Evolutionary conservation across 2,329 filamentous ascomycete species (phyloP), one percentile per base, ranked within the genome.

Genomic region (Aureobasidium zeae): DNA sequence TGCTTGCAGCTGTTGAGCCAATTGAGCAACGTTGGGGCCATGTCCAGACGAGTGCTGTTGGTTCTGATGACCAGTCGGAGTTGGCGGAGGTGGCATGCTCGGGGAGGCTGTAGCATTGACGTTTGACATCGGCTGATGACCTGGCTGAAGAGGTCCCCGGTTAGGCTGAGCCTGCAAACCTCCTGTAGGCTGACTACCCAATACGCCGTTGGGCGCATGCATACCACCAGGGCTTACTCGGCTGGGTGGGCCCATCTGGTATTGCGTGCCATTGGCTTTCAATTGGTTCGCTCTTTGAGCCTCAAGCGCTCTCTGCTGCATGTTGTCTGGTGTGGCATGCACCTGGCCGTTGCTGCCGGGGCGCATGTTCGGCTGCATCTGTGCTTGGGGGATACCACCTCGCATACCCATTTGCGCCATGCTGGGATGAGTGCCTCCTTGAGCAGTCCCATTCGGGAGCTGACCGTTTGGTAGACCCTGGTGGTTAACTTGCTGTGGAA

Each of bases 311-410:
- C 36, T 38, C n/a, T 45, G 43, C 29, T 45, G 43, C 43, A 45
- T 45, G 25, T 15, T 21, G 9, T 45, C 43, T 16, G 43, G 33
- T 11, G 42, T 36, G 9, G 25, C 33, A 25, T 45, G 33, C 13
- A 13, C 16, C 19, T 44, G 41, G 2, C 32, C 25, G 8, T 29
- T 45, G 7, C n/a, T 24, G 15, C 25, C 30, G 15, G 35, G 38
- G 12, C 47, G 51, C 39, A 48, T 49, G 26, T 51, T 50, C 5
- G 38, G 44, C 33, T 57, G 54, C 55, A 62, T 61, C 28, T 55
- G 82, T 17, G 81, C 79, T 57, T 84, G 81, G 26, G 79, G 77
- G 17, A 83, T 45, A 25, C 33, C 70, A 33, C 74, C 74, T 47
- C 76, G 77, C 2, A 43, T 69, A 54, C 63, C 76, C 70, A 56